Evolutionary conservation across 805 yeast genomes (phyloP).

Genomic region (Wickerhamiella azymoides): DNA sequence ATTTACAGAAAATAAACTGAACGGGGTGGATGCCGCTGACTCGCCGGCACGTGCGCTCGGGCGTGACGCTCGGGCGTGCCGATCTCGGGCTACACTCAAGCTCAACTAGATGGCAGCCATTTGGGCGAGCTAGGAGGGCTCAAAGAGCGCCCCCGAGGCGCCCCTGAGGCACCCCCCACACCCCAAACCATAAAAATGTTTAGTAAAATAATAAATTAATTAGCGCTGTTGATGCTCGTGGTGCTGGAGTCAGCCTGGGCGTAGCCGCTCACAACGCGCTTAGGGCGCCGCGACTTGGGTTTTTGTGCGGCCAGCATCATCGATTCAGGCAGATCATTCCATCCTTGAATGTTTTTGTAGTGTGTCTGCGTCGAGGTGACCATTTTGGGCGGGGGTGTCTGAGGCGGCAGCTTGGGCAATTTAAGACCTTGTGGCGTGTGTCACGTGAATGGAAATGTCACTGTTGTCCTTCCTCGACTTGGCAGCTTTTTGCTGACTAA

Average conservation of each 20-base stretch:
- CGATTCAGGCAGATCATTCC: constrained; percentile 17
- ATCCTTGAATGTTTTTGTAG: constrained; percentile 19
- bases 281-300: background rate
- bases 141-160: too few relatives aligned
- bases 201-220: background rate
- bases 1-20: too few relatives aligned
- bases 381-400: background rate
- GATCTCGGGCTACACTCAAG: too few relatives aligned
- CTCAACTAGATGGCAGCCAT: too few relatives aligned
- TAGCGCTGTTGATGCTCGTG: background rate
- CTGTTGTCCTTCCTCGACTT: too few relatives aligned
- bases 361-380: constrained; percentile 17
- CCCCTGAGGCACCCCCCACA: too few relatives aligned
- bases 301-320: constrained; percentile 1
- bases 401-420: background rate
- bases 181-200: background rate
- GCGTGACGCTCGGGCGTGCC: too few relatives aligned
- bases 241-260: background rate
- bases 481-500: too few relatives aligned
- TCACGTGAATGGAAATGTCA: too few relatives aligned
- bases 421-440: background rate
- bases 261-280: background rate
- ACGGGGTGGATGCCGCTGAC: too few relatives aligned
- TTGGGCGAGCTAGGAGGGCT: too few relatives aligned
- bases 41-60: too few relatives aligned